Base-by-base conservation (phyloP, 2,329 filamentous ascomycete genomes). In the Capronia americana region DNA sequence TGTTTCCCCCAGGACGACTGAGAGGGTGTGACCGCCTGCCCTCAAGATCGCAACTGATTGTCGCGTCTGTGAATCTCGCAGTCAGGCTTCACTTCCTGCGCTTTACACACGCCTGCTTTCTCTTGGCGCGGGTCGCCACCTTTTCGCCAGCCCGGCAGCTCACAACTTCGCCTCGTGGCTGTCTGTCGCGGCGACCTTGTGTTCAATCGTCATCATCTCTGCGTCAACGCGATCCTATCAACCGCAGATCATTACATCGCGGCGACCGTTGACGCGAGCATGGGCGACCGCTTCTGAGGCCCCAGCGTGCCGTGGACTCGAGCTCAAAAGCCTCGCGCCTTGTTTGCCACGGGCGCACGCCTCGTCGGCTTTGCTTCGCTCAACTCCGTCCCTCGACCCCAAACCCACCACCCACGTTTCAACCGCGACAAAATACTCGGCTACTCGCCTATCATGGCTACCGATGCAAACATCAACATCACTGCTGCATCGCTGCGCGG, bases 401-500 rank as follows among this genome's bases (percentile, higher is more conserved):
- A 41, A 59, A 57, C 28, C 51, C 61, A 67, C 61, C 61, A 51
- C 41, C 46, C 26, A 54, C 44, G 2, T 6, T 34, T 20, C 48
- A 38, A 38, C 64, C 54, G 51, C 55, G 53, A 64, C 17, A 59
- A 61, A 46, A 44, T 44, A 46, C 55, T 50, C 23, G 11, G 23
- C 28, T 51, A 44, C 51, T 28, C 50, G 50, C 46, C 61, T 57
- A 61, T 53, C 65, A 69, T 71, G 69, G 66, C 69, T 41, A 65
- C 65, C 32, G 65, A 71, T 28, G 4, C 64, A 32, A 69, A 66
- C 57, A 69, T 70, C 61, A 70, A 66, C 54, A 68, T 70, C 50
- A 69, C 65, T 20, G 24, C 70, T 23, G 58, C 70, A 6, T 70
- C 70, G 61, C 61, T 71, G 26, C 67, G 70, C 54, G 70, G 70